These are phyloP conservation scores for Paramecium tetraurelia DNA, from an alignment of 73 alveolate genomes.

Conservation along the genomic window DNA sequence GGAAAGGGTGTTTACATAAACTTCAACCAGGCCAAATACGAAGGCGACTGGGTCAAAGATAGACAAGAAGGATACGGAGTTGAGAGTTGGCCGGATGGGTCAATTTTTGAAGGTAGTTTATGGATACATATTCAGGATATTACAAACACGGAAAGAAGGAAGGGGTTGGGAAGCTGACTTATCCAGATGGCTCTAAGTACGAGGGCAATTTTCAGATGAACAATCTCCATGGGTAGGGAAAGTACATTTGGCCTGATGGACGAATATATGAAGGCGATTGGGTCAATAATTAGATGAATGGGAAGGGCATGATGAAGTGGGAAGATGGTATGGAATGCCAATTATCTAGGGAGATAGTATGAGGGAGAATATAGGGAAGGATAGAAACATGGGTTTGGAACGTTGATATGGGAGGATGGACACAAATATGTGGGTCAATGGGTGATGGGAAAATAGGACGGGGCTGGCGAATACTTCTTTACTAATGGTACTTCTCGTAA, in stretches of 20 bases:
- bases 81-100: conserved; percentile 49
- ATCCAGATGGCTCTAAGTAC: conserved; percentile 81
- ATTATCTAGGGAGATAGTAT: conserved; percentile 63
- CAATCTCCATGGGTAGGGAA: conserved; percentile 77
- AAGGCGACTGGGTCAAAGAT: conserved; percentile 56
- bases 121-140: background rate
- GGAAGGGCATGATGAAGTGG: conserved; percentile 81
- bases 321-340: conserved; percentile 78
- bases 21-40: conserved; percentile 9
- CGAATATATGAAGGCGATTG: conserved; percentile 70
- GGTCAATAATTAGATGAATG: conserved; percentile 74
- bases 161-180: conserved; percentile 71
- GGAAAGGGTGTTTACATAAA: conserved; percentile 75
- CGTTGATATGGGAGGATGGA: conserved; percentile 67
- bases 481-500: conserved; percentile 16
- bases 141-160: conserved; percentile 54
- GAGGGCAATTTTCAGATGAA: conserved; percentile 73
- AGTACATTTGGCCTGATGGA: conserved; percentile 70
- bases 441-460: conserved; percentile 56
- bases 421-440: conserved; percentile 71
- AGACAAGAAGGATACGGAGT: conserved; percentile 55
- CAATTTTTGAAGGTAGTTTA: conserved; percentile 26
- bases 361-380: conserved; percentile 76
- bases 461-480: conserved; percentile 36
- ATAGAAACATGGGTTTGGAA: conserved; percentile 72